Base-by-base conservation (phyloP, 148 eudicot genomes). In the Hydrangea macrophylla region DNA sequence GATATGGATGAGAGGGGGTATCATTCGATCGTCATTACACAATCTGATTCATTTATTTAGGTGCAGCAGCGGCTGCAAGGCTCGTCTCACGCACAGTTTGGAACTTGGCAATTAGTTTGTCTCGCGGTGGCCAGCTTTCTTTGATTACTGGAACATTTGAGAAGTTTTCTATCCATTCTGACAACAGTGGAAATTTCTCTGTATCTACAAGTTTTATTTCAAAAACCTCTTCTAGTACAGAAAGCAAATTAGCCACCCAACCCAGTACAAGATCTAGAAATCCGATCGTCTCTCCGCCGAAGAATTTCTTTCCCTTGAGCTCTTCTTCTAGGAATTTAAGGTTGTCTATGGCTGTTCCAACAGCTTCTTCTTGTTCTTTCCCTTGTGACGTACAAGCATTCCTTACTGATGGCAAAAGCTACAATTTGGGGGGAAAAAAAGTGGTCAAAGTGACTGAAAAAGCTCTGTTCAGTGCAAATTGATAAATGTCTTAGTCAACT, bases 81-180 rank as follows among this genome's bases (percentile, higher is more conserved):
- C 10, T 1, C 20, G 28, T 22, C 37, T 71, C 56, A 24, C 63
- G 57, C 8, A 40, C 55, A 50, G 62, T 32, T 39, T 55, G 30
- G 36, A 55, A 40, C 63, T 64, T 71, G 50, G 28, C 15, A 35
- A 71, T 36, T 22, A 63, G 23, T 28, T 71, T 63, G 25, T 71
- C 75, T 39, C 44, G 62, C 37, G 75, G 56, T 5, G 75, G 75
- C 69, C 69, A 71, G n/a, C 56, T 71, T 40, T 64, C 75, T 30
- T 71, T 55, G 32, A 71, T 55, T 27, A 28, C 62, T 20, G 67
- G 69, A 64, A 63, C 37, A 40, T 71, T 62, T 13, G 69, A 54
- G 32, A 63, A 63, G 62, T 55, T 63, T 8, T 55, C 25, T 32
- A 71, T 71, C 60, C 60, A 70, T 8, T 22, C 62, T 3, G 20